Conservation (phyloP, 192 early-diverging fungal genomes). For the Mortierella hygrophila region DNA sequence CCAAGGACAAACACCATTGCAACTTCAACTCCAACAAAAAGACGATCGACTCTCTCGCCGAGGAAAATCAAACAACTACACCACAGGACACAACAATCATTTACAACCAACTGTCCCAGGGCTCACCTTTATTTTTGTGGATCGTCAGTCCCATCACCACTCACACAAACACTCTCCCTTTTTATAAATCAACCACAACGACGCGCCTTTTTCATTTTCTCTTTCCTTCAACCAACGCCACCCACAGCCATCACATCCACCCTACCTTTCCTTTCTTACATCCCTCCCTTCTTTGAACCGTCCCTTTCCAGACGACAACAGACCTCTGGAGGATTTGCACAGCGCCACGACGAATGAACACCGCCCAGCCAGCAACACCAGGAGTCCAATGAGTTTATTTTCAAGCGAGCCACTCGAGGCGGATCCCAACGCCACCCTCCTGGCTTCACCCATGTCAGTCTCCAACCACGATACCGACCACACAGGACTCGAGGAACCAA, state of each 20-base stretch:
- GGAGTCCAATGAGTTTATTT: conserved; percentile 54
- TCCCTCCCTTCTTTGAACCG: neutral
- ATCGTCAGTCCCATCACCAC: conserved; percentile 5
- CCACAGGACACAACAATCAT: neutral
- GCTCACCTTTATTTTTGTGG: neutral
- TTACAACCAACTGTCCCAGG: neutral
- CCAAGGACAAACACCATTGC: no score
- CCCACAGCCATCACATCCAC: neutral
- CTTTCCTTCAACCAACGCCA: neutral
- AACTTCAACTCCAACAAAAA: no score
- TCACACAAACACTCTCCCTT: neutral
- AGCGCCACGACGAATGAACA: conserved; percentile 6
- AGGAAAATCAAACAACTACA: no score
- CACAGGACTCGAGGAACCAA: neutral
- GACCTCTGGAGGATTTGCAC: conserved; percentile 1
- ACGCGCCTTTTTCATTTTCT: conserved; percentile 3
- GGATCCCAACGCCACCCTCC: conserved; percentile 14
- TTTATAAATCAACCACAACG: neutral
- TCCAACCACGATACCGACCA: conserved; percentile 11
- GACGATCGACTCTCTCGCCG: no score
- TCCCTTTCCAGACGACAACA: neutral
- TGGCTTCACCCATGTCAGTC: conserved; percentile 43
- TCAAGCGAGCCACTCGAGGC: conserved; percentile 42
- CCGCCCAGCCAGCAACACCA: conserved; percentile 9
- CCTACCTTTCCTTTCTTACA: neutral